Percentiles rank a stretch among this genome's conserved stretches.
phyloP scores from a whole-genome alignment of 176 grass and related monocot genomes.

The Hordeum vulgare region DNA sequence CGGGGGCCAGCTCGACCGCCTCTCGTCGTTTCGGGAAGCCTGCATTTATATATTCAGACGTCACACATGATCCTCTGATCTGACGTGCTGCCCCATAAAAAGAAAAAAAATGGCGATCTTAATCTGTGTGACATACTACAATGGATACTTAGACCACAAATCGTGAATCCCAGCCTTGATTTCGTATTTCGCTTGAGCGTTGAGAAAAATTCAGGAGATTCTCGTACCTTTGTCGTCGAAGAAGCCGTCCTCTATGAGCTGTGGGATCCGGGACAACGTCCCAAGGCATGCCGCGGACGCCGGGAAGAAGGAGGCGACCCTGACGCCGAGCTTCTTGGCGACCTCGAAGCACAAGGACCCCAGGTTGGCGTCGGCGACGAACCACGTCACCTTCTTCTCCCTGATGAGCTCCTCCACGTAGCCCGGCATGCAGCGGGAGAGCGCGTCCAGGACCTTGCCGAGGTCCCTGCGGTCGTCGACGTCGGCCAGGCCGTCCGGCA shows the following conservation, averaged over 20 bases:
- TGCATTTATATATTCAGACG: neutral
- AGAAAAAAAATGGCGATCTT: neutral
- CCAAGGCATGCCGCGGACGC: neutral
- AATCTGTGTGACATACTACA: neutral
- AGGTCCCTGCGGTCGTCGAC: constrained; percentile 4
- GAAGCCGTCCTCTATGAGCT: neutral
- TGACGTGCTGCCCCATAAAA: neutral
- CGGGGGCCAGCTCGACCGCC: neutral
- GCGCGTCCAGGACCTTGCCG: neutral
- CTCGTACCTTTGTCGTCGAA: neutral
- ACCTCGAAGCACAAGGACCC: neutral
- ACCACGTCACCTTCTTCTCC: neutral
- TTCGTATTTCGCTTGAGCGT: neutral
- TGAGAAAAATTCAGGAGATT: neutral
- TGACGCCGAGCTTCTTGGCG: neutral
- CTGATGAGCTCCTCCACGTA: neutral
- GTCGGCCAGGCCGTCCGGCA: neutral
- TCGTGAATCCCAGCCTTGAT: too few species aligned
- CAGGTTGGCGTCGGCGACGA: constrained; percentile 1
- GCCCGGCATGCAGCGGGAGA: neutral
- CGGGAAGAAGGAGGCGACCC: neutral
- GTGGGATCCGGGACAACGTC: neutral
- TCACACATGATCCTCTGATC: neutral
- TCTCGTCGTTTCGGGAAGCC: neutral
- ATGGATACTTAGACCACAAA: too few species aligned